These are phyloP conservation scores for Tetradesmus obliquus DNA, from an alignment of 139 green algal species.

Conservation along the genomic window DNA sequence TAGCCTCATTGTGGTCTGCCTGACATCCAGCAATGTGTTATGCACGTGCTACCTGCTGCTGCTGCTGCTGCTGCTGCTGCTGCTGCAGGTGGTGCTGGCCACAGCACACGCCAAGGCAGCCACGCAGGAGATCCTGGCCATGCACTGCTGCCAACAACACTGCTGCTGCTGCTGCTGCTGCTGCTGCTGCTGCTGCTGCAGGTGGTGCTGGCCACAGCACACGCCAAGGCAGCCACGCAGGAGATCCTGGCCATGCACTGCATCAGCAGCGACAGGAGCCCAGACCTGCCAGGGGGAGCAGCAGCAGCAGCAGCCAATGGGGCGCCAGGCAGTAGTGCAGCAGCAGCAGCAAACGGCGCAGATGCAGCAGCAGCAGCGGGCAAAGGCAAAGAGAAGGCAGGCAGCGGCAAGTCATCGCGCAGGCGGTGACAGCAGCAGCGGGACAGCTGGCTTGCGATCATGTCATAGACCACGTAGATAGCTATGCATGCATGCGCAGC, in stretches of 20 bases:
- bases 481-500: too few species aligned
- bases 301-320: constrained; percentile 16
- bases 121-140: not conserved
- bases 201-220: constrained; percentile 57
- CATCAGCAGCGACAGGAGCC: constrained; percentile 73
- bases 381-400: not conserved
- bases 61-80: not conserved
- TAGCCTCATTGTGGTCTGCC: too few species aligned
- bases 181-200: not conserved
- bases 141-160: too few species aligned
- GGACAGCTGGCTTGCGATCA: not conserved
- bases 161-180: not conserved
- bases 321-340: constrained; percentile 13
- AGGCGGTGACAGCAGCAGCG: not conserved
- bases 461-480: too few species aligned
- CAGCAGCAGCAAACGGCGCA: constrained; percentile 20
- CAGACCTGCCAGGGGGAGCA: constrained; percentile 58
- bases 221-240: constrained; percentile 64
- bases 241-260: constrained; percentile 84
- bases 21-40: too few species aligned
- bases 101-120: not conserved
- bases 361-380: constrained; percentile 23
- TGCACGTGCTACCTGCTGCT: not conserved
- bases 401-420: not conserved
- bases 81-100: not conserved